Evolutionary conservation across 306 rosid species (phyloP), one percentile per base, ranked within the genome.

Genomic region (Vigna nakashimae): DNA sequence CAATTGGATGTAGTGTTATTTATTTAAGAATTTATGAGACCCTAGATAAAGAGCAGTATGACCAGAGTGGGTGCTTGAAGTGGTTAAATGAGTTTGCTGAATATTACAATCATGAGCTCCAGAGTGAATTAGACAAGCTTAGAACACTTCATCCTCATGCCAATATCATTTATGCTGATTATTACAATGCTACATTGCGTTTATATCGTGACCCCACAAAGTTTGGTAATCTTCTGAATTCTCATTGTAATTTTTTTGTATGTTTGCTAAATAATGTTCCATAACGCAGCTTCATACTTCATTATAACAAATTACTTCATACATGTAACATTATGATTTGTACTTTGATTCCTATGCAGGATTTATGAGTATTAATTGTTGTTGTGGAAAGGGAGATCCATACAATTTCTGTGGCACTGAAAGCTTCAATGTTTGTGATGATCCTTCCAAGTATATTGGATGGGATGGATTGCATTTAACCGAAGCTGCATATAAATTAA

Each of bases 391-490:
- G 12, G 79, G 75, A 7, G 74, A 86, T 8, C 30, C 67, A 9
- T 86, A 83, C 76, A 72, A 86, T 63, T 85, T 26, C 28, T 26
- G 28, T 26, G 28, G 28, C 28, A 2, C 3, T 26, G 3, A 26
- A 26, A 2, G 28, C 28, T 24, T 24, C 28, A 24, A 1, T 56
- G 79, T 50, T 15, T 88, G 90, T 77, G 88, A 79, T 42, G 85
- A 86, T 43, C 88, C 90, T 51, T 86, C 88, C 5, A 56, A 79
- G 64, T 66, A 73, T 77, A 85, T 82, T 50, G 45, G 73, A 4
- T 88, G 92, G 89, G 92, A 88, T 81, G 89, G 91, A 53, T 3
- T 85, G 51, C 92, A 89, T 74, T 84, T 89, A 65, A 89, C 97
- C 0, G 91, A 88, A 71, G 93, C 94, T 2, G 92, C 97, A 55